These are phyloP conservation scores for Colletotrichum sp. DNA, from an alignment of 2,329 filamentous ascomycete species.

Conservation along the genomic window DNA sequence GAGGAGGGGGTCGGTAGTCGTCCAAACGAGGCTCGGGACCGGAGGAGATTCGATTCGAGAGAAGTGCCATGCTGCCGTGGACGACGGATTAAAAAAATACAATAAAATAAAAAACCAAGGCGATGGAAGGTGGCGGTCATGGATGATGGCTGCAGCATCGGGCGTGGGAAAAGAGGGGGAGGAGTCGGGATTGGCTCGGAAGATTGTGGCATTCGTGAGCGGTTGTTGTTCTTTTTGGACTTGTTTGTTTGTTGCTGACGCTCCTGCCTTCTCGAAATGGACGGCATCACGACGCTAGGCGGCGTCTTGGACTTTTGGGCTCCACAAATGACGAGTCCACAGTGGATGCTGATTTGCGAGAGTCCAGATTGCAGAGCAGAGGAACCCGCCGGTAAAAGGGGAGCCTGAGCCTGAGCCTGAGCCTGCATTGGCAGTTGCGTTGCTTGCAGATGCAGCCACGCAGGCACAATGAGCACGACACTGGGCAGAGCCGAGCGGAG, in stretches of 20 bases:
- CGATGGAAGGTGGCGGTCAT: background rate
- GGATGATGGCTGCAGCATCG: background rate
- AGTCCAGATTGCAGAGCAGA: slow-evolving; percentile 8
- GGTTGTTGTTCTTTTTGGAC: background rate
- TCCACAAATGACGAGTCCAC: background rate
- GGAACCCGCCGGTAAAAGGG: slow-evolving; percentile 2
- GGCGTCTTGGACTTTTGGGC: background rate
- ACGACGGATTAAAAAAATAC: background rate
- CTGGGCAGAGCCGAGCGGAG: background rate
- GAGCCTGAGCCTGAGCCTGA: background rate
- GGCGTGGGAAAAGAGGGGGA: background rate
- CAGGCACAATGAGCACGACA: background rate
- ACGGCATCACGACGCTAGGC: slow-evolving; percentile 17
- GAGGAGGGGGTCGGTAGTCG: background rate
- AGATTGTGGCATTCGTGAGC: background rate
- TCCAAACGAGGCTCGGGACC: background rate
- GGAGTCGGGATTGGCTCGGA: background rate
- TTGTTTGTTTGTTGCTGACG: slow-evolving; percentile 7
- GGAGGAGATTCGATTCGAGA: background rate
- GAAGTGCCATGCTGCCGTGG: background rate
- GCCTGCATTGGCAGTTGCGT: background rate
- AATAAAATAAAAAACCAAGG: background rate
- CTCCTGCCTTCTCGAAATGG: slow-evolving; percentile 12
- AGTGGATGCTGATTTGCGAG: slow-evolving; percentile 17
- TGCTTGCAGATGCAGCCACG: background rate